phyloP scores from a whole-genome alignment of 2,329 filamentous ascomycete species.

The Neoarthrinium moseri region DNA sequence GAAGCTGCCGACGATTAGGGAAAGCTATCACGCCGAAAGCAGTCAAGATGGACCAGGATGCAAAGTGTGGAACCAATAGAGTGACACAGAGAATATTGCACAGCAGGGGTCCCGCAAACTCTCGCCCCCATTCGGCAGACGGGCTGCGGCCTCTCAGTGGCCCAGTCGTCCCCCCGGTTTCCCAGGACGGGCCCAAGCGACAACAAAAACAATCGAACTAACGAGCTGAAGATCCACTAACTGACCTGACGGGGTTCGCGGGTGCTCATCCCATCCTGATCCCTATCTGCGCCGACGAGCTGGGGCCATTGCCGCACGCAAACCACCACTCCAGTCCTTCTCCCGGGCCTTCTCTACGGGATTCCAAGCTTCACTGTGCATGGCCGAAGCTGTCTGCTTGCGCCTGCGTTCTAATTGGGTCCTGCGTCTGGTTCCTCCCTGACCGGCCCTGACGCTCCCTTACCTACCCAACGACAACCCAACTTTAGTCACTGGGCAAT shows the following conservation, averaged over 20 bases:
- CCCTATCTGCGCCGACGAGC: too few relatives aligned
- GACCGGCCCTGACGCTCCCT: not conserved
- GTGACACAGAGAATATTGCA: not conserved
- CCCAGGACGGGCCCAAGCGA: not conserved
- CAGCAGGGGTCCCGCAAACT: too few relatives aligned
- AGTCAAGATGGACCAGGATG: not conserved
- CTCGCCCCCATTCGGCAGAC: not conserved
- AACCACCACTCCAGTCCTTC: not conserved
- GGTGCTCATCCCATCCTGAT: not conserved
- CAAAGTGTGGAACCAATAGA: not conserved
- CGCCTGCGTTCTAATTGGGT: too few relatives aligned
- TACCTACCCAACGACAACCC: not conserved
- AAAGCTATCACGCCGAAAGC: constrained; percentile 1
- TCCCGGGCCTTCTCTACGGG: not conserved
- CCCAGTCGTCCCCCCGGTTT: not conserved
- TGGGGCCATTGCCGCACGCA: too few relatives aligned
- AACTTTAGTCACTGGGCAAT: not conserved
- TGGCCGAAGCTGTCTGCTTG: not conserved
- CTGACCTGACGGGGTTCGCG: too few relatives aligned
- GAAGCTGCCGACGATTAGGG: too few relatives aligned
- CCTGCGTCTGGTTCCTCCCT: not conserved
- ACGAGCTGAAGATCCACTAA: too few relatives aligned
- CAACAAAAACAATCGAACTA: constrained; percentile 5
- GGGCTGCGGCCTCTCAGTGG: constrained; percentile 3
- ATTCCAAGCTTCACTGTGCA: not conserved